Conservation (phyloP, 73 alveolate species). For the Diophrys sp. region DNA sequence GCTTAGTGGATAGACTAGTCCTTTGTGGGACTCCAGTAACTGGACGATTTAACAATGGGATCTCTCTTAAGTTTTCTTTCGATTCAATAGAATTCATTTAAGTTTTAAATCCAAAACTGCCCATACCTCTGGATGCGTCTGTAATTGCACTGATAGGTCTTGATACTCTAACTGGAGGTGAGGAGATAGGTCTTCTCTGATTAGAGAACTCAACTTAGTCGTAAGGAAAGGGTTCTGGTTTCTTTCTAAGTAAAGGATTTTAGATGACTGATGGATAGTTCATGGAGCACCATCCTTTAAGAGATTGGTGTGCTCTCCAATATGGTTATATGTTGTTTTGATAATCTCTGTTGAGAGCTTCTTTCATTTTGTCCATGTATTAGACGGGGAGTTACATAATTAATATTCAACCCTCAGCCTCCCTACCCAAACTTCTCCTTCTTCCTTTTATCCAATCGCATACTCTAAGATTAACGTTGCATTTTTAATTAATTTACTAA, state of each 20-base stretch:
- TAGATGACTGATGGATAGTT: slow-evolving; percentile 32
- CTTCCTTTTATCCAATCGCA: neutral
- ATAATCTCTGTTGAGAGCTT: slow-evolving; percentile 41
- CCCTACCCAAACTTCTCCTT: neutral
- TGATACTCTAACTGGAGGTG: neutral
- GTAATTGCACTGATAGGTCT: slow-evolving; percentile 26
- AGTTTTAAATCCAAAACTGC: slow-evolving; percentile 7
- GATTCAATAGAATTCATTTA: neutral
- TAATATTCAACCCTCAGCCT: too few species aligned
- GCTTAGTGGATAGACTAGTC: neutral
- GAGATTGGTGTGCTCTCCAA: slow-evolving; percentile 58
- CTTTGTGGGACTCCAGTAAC: neutral
- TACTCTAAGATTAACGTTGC: neutral
- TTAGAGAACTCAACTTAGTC: slow-evolving; percentile 14
- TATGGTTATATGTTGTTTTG: slow-evolving; percentile 37
- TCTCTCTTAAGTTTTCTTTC: neutral
- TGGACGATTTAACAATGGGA: neutral
- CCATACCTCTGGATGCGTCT: neutral
- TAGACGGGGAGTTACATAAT: too few species aligned
- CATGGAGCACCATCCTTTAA: slow-evolving; percentile 73
- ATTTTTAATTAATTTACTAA: too few species aligned
- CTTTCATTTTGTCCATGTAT: slow-evolving; percentile 61
- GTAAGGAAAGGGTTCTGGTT: neutral
- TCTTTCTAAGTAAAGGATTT: slow-evolving; percentile 18
- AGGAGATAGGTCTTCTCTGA: slow-evolving; percentile 11